These are phyloP conservation scores for Paraphaeosphaeria minitans DNA, from an alignment of 2,329 filamentous ascomycete species.

Conservation along the genomic window DNA sequence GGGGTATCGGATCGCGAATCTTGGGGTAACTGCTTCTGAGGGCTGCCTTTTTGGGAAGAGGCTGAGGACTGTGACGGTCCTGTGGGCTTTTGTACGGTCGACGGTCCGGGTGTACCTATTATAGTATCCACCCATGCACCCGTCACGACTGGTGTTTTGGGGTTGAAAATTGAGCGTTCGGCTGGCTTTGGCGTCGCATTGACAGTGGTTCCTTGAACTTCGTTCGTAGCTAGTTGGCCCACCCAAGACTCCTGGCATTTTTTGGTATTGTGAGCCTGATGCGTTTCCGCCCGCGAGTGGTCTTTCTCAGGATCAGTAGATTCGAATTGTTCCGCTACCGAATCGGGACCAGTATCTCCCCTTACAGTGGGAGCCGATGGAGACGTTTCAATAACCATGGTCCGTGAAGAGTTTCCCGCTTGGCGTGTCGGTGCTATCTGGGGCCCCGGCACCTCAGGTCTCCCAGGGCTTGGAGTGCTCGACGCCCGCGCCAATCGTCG, in stretches of 20 bases:
- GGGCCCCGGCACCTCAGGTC: constrained; percentile 25
- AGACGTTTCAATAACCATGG: constrained; percentile 9
- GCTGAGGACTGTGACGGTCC: constrained; percentile 19
- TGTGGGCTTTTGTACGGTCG: constrained; percentile 23
- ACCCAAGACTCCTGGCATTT: constrained; percentile 11
- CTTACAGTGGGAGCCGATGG: neutral
- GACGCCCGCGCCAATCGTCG: constrained; percentile 53
- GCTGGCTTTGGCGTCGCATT: constrained; percentile 38
- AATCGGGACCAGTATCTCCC: constrained; percentile 3
- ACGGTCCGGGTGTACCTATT: constrained; percentile 52
- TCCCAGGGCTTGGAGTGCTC: constrained; percentile 54
- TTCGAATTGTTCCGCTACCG: constrained; percentile 6
- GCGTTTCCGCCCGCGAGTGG: neutral
- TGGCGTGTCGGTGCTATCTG: constrained; percentile 27
- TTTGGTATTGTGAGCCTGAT: constrained; percentile 4
- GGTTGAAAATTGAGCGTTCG: constrained; percentile 26
- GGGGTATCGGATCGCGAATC: constrained; percentile 10
- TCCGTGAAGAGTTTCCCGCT: constrained; percentile 22
- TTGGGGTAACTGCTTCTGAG: constrained; percentile 20
- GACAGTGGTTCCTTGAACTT: constrained; percentile 16
- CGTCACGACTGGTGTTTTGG: constrained; percentile 53
- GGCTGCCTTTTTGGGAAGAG: constrained; percentile 26
- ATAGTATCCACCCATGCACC: constrained; percentile 57
- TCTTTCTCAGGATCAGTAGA: neutral
- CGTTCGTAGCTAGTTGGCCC: constrained; percentile 10